Conservation (phyloP, 345 rosid genomes). For the Microcos paniculata region DNA sequence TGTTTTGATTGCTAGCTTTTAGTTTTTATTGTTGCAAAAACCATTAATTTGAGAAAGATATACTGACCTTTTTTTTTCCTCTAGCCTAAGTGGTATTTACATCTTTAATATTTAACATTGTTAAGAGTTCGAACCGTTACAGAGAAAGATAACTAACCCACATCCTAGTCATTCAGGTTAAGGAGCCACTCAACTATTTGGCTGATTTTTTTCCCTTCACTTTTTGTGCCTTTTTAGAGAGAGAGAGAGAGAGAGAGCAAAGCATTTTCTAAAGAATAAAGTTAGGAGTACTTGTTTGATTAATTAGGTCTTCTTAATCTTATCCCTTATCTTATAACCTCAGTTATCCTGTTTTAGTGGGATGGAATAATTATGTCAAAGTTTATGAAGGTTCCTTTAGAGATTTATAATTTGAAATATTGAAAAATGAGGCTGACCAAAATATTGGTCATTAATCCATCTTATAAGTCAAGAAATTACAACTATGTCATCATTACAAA, state of each 20-base stretch:
- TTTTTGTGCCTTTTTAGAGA: background rate
- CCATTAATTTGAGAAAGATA: background rate
- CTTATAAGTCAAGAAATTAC: slow-evolving; percentile 22
- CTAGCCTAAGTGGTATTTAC: too few species aligned
- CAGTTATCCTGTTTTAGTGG: background rate
- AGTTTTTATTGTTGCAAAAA: too few species aligned
- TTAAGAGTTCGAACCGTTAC: too few species aligned
- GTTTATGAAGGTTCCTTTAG: slow-evolving; percentile 8
- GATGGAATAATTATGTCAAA: slow-evolving; percentile 15
- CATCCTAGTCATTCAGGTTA: too few species aligned
- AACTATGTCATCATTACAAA: slow-evolving; percentile 23
- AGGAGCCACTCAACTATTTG: too few species aligned
- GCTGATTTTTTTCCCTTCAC: too few species aligned
- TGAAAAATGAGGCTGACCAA: slow-evolving; percentile 18
- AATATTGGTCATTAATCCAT: background rate
- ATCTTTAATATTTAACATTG: too few species aligned
- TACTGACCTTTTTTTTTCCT: too few species aligned
- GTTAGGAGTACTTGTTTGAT: background rate
- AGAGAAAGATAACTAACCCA: too few species aligned
- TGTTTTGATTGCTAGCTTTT: slow-evolving; percentile 6
- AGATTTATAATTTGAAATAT: slow-evolving; percentile 17
- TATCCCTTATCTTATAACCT: background rate
- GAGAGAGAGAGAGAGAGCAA: background rate
- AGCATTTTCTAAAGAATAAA: slow-evolving; percentile 7
- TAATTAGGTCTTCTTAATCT: background rate